Evolutionary conservation across 2,329 filamentous ascomycete species (phyloP).

Genomic region (Cyphellophora europaea): DNA sequence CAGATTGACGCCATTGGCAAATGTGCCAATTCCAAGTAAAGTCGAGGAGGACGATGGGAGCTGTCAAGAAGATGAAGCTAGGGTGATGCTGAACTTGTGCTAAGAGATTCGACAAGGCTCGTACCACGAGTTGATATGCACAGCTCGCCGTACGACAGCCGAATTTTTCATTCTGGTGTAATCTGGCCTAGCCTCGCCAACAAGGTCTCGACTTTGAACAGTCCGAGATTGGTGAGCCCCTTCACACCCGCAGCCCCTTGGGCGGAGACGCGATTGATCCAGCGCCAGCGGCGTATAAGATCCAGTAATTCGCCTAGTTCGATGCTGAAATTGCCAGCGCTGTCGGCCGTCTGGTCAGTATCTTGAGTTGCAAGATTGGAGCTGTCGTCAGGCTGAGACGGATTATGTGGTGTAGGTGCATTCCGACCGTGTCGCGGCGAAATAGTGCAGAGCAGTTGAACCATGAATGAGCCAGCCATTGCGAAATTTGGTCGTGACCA

Average conservation of each 20-base stretch:
- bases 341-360: too few relatives aligned
- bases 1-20: slow-evolving; percentile 19
- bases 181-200: slow-evolving; percentile 2
- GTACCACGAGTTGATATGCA: too few relatives aligned
- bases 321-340: not conserved
- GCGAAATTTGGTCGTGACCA: slow-evolving; percentile 6
- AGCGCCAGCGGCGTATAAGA: slow-evolving; percentile 5
- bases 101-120: slow-evolving; percentile 2
- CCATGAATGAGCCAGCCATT: slow-evolving; percentile 5
- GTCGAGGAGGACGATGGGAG: slow-evolving; percentile 20
- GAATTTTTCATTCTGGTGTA: slow-evolving; percentile 5
- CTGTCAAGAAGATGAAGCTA: slow-evolving; percentile 12
- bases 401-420: too few relatives aligned
- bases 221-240: slow-evolving; percentile 4
- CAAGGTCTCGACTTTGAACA: slow-evolving; percentile 4
- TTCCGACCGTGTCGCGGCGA: too few relatives aligned
- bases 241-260: slow-evolving; percentile 5
- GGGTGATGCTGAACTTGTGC: slow-evolving; percentile 13
- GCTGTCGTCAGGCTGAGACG: too few relatives aligned
- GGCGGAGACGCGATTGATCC: slow-evolving; percentile 4
- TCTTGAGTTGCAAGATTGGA: too few relatives aligned
- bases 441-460: too few relatives aligned
- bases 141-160: too few relatives aligned
- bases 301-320: slow-evolving; percentile 5
- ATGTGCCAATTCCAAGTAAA: slow-evolving; percentile 18